Evolutionary conservation across 306 rosid genomes (phyloP).

Genomic region (Potentilla sterilis): DNA sequence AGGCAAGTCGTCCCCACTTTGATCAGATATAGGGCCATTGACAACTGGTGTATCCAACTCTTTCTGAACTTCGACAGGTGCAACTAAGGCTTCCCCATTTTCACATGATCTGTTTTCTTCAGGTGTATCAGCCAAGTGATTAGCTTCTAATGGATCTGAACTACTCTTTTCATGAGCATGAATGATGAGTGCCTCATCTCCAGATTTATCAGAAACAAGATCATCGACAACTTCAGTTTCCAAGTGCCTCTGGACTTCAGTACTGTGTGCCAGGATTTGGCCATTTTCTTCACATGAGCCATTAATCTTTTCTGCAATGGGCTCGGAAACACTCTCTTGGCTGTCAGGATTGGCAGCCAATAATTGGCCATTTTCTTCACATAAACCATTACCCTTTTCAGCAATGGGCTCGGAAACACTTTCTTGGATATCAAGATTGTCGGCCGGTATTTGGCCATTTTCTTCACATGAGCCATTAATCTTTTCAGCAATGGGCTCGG

Average conservation of each 20-base stretch:
- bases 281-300: background rate
- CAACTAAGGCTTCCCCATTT: slow-evolving; percentile 8
- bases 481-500: background rate
- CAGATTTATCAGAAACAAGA: slow-evolving; percentile 10
- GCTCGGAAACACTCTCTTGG: background rate
- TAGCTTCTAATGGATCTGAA: slow-evolving; percentile 10
- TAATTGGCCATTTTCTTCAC: background rate
- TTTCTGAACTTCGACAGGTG: slow-evolving; percentile 7
- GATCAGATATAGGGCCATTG: slow-evolving; percentile 13
- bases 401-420: background rate
- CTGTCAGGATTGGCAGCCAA: background rate
- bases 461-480: background rate
- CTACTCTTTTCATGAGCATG: slow-evolving; percentile 17
- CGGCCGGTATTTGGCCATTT: background rate
- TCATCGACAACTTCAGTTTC: slow-evolving; percentile 18
- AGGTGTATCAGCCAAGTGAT: slow-evolving; percentile 22
- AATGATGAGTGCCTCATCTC: slow-evolving; percentile 19
- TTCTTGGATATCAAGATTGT: background rate
- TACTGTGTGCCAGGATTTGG: background rate
- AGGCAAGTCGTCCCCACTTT: slow-evolving; percentile 23
- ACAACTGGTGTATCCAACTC: slow-evolving; percentile 19
- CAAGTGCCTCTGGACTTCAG: background rate
- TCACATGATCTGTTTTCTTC: slow-evolving; percentile 21
- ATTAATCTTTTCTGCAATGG: background rate
- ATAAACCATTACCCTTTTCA: background rate